Evolutionary conservation across 2,329 filamentous ascomycete genomes (phyloP), one percentile per base, ranked within the genome.

Genomic region (Cercospora janseana): DNA sequence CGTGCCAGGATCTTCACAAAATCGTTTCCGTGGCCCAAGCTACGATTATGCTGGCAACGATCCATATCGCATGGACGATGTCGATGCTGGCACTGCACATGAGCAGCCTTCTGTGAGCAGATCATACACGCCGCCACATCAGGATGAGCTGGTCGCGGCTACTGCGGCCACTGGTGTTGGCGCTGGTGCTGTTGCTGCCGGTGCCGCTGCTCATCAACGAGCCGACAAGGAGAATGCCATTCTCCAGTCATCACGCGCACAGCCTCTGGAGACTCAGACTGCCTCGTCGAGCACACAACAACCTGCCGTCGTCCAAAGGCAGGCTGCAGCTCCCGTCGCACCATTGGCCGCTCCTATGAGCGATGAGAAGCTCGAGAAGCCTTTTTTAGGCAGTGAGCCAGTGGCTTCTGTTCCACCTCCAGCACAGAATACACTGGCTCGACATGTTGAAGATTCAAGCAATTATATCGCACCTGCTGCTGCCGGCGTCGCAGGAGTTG

Each of bases 381-480:
- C 62, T 60, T 64, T 62, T 62, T 58, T 57, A 62, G 58, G 54
- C 42, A 35, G 27, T 54, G 51, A 59, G 54, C 55, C 59, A 51
- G 58, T 50, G 40, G 26, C 34, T 16, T 35, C 45, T 35, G 16
- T 46, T 28, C 40, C 18, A 43, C 46, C 20, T 16, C 54, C 41
- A 10, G 32, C 48, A 32, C 48, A 52, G 24, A 27, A 28, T 9
- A 46, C 52, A 49, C 50, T 55, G 44, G 40, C 55, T 46, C 43
- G 51, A 31, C 52, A 56, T 55, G 52, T 37, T 32, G 68, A 67
- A 41, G 67, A 70, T 52, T 66, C 72, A 44, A 75, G 75, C 12
- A 70, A 76, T 23, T 82, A 79, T 78, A 75, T 81, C 69, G 74
- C 71, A 16, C 75, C 76, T 26, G 71, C 69, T n/a, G 73, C 72